Conservation (phyloP, 2,329 filamentous ascomycete species). For the Zymoseptoria ardabiliae region DNA sequence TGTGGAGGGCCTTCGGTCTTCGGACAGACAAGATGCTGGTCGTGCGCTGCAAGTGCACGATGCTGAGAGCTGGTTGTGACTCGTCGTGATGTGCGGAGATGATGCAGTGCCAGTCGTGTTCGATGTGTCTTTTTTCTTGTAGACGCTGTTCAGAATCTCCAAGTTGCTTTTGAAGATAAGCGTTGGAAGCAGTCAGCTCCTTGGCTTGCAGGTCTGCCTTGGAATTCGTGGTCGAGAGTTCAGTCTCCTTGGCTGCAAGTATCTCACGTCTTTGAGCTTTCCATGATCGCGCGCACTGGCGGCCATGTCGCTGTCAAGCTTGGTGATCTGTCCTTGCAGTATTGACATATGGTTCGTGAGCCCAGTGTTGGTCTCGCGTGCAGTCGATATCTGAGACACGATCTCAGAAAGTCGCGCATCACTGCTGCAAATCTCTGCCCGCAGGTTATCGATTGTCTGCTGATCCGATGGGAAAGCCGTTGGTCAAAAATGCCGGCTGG, state of each 20-base stretch:
- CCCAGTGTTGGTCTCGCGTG: not conserved
- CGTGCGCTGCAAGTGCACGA: too few relatives aligned
- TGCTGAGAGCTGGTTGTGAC: too few relatives aligned
- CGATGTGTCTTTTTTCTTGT: too few relatives aligned
- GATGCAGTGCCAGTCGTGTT: too few relatives aligned
- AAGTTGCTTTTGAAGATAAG: conserved; percentile 3
- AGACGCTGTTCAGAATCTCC: not conserved
- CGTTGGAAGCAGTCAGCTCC: conserved; percentile 2
- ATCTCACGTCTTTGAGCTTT: conserved; percentile 3
- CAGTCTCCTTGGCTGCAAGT: conserved; percentile 1
- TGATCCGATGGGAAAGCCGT: conserved; percentile 8
- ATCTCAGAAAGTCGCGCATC: conserved; percentile 3
- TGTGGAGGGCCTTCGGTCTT: too few relatives aligned
- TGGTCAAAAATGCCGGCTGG: too few relatives aligned
- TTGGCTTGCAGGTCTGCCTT: conserved; percentile 1
- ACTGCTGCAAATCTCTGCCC: conserved; percentile 10
- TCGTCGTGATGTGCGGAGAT: too few relatives aligned
- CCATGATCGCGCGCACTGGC: not conserved
- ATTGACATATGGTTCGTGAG: conserved; percentile 4
- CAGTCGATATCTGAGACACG: conserved; percentile 3
- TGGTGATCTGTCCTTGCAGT: conserved; percentile 5
- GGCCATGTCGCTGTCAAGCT: conserved; percentile 1
- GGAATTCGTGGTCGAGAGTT: conserved; percentile 1
- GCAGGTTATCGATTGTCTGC: conserved; percentile 11
- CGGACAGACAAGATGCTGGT: too few relatives aligned